Evolutionary conservation across 495 filamentous ascomycete species (phyloP), one percentile per base, ranked within the genome.

Genomic region (Neurospora sp.): DNA sequence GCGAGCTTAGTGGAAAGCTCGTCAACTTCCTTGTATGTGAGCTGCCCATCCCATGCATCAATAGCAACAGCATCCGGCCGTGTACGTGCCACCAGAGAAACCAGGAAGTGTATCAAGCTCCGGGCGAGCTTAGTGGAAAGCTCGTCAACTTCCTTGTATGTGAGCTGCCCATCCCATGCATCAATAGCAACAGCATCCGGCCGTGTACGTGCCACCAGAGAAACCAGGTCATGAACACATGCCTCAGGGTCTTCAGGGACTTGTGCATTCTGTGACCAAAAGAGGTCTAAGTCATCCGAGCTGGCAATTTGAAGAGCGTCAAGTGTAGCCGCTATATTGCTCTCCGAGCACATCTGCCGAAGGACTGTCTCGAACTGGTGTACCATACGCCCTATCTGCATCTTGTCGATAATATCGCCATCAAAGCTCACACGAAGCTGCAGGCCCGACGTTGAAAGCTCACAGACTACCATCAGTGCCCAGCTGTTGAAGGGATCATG

Each of bases 121-220:
- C 61, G 76, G 3, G 84, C 85, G 31, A 90, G n/a, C n/a, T n/a
- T n/a, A n/a, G 69, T 78, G 12, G 77, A 61, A 0, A 75, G 45
- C 2, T 40, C 14, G 39, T 87, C 79, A 59, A 90, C 74, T 70
- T 89, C 81, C 2, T 69, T 71, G 72, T 84, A 90, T 0, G 84
- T 84, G 70, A 90, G 76, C 40, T 74, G 83, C 17, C 84, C 87
- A 80, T 90, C 86, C 42, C 42, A 44, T 1, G 42, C 42, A 44
- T 44, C 42, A 0, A 44, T 44, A 85, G 86, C 85, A 71, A 84
- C 9, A 87, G 82, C 10, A 87, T 76, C 9, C 88, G 82, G 10
- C 85, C 85, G 73, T 87, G 81, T 72, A 89, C 88, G 80, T 89
- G 86, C 3, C 83, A 81, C 27, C 86, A 85, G 73, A 86, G 87